These are phyloP conservation scores for Cystobasidium ongulense DNA, from an alignment of 768 basidiomycete genomes.

Conservation along the genomic window DNA sequence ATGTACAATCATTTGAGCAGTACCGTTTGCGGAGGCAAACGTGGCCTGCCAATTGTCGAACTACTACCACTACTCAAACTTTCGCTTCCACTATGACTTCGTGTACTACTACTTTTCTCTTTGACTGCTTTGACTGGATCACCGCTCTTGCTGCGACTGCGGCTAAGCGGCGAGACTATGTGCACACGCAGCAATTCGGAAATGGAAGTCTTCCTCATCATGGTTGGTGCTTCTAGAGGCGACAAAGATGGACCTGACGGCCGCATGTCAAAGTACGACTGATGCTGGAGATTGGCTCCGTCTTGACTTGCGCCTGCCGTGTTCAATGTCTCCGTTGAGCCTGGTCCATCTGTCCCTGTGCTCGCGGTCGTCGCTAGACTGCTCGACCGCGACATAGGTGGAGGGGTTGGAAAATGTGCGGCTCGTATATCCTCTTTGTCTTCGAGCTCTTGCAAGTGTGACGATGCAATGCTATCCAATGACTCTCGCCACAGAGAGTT, in stretches of 20 bases:
- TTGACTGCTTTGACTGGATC: not conserved
- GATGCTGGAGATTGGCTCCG: not conserved
- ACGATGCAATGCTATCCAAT: not conserved
- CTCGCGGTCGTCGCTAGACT: not conserved
- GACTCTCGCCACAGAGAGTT: not conserved
- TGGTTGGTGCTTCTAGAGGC: not conserved
- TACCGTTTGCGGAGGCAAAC: not conserved
- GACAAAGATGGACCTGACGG: too few relatives aligned
- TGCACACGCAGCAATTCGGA: not conserved
- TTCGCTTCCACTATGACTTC: not conserved
- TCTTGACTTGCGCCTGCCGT: not conserved
- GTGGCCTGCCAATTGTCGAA: not conserved
- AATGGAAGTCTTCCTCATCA: not conserved
- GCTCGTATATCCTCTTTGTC: not conserved
- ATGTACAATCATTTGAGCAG: too few relatives aligned
- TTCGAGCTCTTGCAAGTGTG: not conserved
- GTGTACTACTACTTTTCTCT: not conserved
- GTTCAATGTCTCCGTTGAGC: not conserved
- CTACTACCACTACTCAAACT: not conserved
- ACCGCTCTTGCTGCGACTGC: not conserved
- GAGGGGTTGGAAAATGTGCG: not conserved
- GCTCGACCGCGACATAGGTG: conserved; percentile 1
- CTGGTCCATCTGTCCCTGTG: not conserved
- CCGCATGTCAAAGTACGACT: too few relatives aligned
- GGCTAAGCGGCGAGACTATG: not conserved